Conservation (phyloP, 768 basidiomycete genomes). For the Strobilomyces dryophilus region DNA sequence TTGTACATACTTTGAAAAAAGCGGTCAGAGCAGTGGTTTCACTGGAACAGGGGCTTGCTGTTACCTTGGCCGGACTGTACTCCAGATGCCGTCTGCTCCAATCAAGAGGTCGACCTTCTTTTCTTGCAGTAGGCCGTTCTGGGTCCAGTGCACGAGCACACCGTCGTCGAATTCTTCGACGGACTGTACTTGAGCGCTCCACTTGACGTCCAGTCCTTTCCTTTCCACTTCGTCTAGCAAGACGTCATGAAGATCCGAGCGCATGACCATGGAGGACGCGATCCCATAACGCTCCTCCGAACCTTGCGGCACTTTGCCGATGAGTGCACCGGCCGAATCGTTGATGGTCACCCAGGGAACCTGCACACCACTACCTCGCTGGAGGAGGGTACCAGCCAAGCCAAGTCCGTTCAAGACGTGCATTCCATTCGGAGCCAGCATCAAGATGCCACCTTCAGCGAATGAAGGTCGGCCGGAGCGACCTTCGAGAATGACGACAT, state of each 20-base stretch:
- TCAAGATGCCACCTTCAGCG: constrained; percentile 25
- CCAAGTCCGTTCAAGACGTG: constrained; percentile 25
- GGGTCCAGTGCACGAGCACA: constrained; percentile 25
- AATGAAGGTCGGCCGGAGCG: constrained; percentile 14
- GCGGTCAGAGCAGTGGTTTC: background rate
- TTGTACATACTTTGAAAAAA: constrained; percentile 19
- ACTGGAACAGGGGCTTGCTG: background rate
- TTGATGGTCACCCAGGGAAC: constrained; percentile 21
- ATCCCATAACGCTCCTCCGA: constrained; percentile 25
- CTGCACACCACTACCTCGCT: constrained; percentile 17
- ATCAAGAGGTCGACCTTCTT: constrained; percentile 29
- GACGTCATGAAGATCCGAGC: constrained; percentile 31
- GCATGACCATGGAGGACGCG: constrained; percentile 23
- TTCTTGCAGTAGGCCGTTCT: constrained; percentile 16
- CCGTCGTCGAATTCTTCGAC: constrained; percentile 22
- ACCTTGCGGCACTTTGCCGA: constrained; percentile 26
- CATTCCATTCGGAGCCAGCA: constrained; percentile 30
- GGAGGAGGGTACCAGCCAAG: constrained; percentile 21
- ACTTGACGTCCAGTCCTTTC: constrained; percentile 14
- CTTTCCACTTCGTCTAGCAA: constrained; percentile 27
- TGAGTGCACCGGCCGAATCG: constrained; percentile 17
- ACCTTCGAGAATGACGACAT: constrained; percentile 22
- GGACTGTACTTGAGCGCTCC: constrained; percentile 23
- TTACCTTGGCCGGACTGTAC: constrained; percentile 24
- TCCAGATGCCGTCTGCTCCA: constrained; percentile 32